Evolutionary conservation across 768 basidiomycete genomes (phyloP).

Genomic region (Lentinula sp.): DNA sequence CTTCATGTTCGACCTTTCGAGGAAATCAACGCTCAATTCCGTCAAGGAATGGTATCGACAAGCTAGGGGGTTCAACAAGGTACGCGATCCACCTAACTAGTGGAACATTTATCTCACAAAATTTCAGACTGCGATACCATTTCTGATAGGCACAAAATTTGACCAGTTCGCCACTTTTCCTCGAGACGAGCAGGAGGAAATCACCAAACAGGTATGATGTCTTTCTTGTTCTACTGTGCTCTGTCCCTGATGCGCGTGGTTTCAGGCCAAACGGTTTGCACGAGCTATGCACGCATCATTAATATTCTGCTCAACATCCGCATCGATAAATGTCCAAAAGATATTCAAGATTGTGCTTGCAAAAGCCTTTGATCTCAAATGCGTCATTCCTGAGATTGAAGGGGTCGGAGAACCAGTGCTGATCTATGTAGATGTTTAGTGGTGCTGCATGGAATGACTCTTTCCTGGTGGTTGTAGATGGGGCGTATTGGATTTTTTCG

Average conservation of each 20-base stretch:
- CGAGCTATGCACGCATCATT: slow-evolving; percentile 99
- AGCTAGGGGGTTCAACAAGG: slow-evolving; percentile 98
- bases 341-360: slow-evolving; percentile 98
- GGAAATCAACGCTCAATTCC: slow-evolving; percentile 95
- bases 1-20: slow-evolving; percentile 99
- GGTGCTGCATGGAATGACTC: slow-evolving; percentile 12
- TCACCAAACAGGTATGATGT: slow-evolving; percentile 82
- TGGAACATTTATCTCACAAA: neutral
- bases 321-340: slow-evolving; percentile 99
- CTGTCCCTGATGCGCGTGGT: neutral
- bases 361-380: slow-evolving; percentile 98
- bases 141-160: slow-evolving; percentile 97
- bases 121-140: slow-evolving; percentile 90
- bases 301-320: slow-evolving; percentile 98
- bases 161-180: slow-evolving; percentile 96
- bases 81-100: slow-evolving; percentile 24
- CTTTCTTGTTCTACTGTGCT: neutral
- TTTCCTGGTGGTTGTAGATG: slow-evolving; percentile 6
- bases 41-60: slow-evolving; percentile 99
- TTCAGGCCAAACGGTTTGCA: slow-evolving; percentile 92
- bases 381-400: slow-evolving; percentile 96
- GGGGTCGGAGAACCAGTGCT: slow-evolving; percentile 94
- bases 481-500: slow-evolving; percentile 2
- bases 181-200: slow-evolving; percentile 97
- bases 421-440: slow-evolving; percentile 83